Percentiles rank a stretch among this genome's conserved stretches.
Evolutionary conservation across 176 grass and related monocot species (phyloP).

Genomic region (Phragmites australis): DNA sequence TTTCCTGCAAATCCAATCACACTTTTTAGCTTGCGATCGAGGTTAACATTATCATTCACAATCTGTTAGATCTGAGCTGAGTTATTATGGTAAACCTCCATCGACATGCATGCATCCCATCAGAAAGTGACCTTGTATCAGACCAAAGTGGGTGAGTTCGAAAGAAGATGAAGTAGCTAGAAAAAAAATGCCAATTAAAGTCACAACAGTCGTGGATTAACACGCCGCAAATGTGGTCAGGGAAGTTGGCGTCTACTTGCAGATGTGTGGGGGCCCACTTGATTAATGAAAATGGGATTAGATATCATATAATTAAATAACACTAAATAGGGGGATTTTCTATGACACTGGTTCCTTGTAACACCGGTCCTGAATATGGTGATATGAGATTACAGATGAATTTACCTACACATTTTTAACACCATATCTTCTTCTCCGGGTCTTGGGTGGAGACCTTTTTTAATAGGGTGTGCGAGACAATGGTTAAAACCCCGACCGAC

Average conservation of each 20-base stretch:
- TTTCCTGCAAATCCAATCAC: background rate
- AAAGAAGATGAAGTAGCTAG: constrained; percentile 7
- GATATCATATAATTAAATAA: background rate
- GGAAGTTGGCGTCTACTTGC: constrained; percentile 49
- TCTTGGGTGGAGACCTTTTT: too few species aligned
- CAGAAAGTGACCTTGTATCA: constrained; percentile 48
- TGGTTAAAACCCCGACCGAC: too few species aligned
- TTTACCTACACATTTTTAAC: too few species aligned
- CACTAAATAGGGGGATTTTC: too few species aligned
- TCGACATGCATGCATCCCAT: constrained; percentile 47
- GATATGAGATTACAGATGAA: too few species aligned
- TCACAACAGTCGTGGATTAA: constrained; percentile 48
- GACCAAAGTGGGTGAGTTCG: constrained; percentile 33
- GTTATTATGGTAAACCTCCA: constrained; percentile 46
- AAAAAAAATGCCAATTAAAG: constrained; percentile 34
- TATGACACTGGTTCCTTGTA: too few species aligned
- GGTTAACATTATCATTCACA: constrained; percentile 27
- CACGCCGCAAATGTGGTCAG: constrained; percentile 55
- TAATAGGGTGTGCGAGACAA: too few species aligned
- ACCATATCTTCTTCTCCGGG: too few species aligned
- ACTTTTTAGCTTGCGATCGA: constrained; percentile 8
- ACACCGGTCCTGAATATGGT: background rate
- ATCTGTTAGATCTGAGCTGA: constrained; percentile 23
- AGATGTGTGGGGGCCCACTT: background rate
- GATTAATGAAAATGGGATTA: constrained; percentile 27